These are phyloP conservation scores for Pseudogymnoascus pannorum DNA, from an alignment of 2,329 filamentous ascomycete genomes.

Conservation along the genomic window DNA sequence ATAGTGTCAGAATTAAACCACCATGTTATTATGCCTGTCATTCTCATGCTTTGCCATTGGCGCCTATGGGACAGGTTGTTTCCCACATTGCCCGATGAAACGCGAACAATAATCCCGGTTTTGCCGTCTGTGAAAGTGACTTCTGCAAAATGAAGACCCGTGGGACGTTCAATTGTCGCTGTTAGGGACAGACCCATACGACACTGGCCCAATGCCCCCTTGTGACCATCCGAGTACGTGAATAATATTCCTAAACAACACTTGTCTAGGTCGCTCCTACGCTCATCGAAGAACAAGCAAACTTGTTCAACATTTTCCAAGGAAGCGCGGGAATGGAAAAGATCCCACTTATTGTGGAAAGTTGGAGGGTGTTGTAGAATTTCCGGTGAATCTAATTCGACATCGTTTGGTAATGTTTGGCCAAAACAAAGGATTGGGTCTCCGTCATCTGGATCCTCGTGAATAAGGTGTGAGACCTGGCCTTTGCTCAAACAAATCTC, in stretches of 20 bases:
- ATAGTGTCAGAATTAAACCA: not conserved
- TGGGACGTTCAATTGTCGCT: not conserved
- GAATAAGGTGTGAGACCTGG: constrained; percentile 1
- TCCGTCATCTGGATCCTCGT: constrained; percentile 6
- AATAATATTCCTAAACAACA: constrained; percentile 6
- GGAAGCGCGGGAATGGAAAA: constrained; percentile 8
- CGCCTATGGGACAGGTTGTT: not conserved
- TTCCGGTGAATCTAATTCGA: not conserved
- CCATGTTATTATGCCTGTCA: constrained; percentile 1
- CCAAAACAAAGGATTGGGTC: constrained; percentile 9
- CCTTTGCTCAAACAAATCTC: not conserved
- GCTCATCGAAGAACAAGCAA: constrained; percentile 9
- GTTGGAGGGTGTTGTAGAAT: not conserved
- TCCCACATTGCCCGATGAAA: not conserved
- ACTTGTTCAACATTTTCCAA: constrained; percentile 7
- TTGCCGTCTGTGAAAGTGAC: not conserved
- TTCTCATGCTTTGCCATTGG: constrained; percentile 1
- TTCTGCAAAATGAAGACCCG: not conserved
- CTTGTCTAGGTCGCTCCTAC: not conserved
- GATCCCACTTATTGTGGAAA: not conserved
- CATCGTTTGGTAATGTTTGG: not conserved
- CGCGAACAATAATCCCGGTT: not conserved
- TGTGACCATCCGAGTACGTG: not conserved
- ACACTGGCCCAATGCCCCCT: constrained; percentile 8
- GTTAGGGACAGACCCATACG: not conserved